These are phyloP conservation scores for Heliosperma pusillum DNA, from an alignment of 148 eudicot genomes.

Conservation along the genomic window DNA sequence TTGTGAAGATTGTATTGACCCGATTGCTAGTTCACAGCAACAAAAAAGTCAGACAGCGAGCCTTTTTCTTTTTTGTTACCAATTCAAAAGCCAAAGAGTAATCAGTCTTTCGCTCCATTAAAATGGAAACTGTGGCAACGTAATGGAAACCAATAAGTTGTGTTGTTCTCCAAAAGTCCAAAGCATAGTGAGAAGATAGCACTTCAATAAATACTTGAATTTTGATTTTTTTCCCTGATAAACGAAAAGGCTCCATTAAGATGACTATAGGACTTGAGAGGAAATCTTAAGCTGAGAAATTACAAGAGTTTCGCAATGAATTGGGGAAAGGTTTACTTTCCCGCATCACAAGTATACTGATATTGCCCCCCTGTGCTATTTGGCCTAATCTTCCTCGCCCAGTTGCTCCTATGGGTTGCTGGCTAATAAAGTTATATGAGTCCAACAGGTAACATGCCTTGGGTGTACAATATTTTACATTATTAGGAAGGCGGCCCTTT, in stretches of 20 bases:
- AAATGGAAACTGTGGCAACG: background rate
- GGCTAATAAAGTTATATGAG: background rate
- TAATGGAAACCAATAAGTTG: background rate
- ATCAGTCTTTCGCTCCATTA: background rate
- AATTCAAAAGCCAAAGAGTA: background rate
- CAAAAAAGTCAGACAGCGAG: background rate
- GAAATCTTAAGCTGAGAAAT: background rate
- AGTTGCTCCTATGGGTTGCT: background rate
- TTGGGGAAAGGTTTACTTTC: background rate
- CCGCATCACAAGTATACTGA: background rate
- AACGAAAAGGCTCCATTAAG: background rate
- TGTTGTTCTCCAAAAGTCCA: too few species aligned
- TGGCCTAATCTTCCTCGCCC: background rate
- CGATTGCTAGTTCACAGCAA: background rate
- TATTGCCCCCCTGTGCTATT: background rate
- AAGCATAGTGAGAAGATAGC: background rate
- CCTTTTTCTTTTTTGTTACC: background rate
- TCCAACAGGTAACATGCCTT: background rate
- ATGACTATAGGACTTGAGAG: background rate
- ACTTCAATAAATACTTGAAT: background rate
- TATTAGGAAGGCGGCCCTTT: background rate
- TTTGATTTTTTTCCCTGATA: background rate
- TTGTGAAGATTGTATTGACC: background rate
- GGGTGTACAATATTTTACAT: background rate
- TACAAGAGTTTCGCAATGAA: background rate